These are phyloP conservation scores for Debaryomycetaceae sp. DNA, from an alignment of 1,139 yeast species.

Conservation along the genomic window DNA sequence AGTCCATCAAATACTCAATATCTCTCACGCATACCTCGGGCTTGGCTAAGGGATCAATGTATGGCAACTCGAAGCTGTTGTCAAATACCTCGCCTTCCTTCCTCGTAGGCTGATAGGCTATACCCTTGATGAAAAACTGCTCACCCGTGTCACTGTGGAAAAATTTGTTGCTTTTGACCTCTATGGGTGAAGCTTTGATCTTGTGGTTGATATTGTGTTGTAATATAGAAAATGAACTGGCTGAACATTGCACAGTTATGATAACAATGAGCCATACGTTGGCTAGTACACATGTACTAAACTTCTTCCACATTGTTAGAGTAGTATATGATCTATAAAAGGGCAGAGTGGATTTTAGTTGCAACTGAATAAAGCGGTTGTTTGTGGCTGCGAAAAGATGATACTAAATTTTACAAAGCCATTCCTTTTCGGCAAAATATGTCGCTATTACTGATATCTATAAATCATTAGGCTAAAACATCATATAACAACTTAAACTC, in stretches of 20 bases:
- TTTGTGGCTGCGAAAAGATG: conserved; percentile 5
- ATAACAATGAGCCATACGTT: background rate
- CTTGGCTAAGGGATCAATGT: conserved; percentile 53
- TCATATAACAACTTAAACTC: conserved; percentile 36
- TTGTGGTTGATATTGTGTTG: background rate
- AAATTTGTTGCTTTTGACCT: conserved; percentile 46
- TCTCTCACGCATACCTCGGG: conserved; percentile 48
- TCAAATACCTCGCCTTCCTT: conserved; percentile 26
- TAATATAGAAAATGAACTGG: background rate
- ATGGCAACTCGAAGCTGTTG: conserved; percentile 25
- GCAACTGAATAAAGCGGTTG: background rate
- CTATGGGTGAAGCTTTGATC: conserved; percentile 17
- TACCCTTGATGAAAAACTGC: conserved; percentile 56
- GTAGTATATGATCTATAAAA: too few relatives aligned
- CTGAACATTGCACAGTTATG: background rate
- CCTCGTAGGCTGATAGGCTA: conserved; percentile 53
- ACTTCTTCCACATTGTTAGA: background rate
- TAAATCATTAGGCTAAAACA: conserved; percentile 11
- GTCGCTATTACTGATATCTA: background rate
- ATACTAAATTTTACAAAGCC: background rate
- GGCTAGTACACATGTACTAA: background rate
- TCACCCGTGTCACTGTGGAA: conserved; percentile 37
- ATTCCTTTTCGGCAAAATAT: background rate
- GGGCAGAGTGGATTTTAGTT: background rate
- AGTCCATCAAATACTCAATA: conserved; percentile 40